Evolutionary conservation across 1,139 yeast species (phyloP), one percentile per base, ranked within the genome.

Genomic region (Ogataea hybrid): DNA sequence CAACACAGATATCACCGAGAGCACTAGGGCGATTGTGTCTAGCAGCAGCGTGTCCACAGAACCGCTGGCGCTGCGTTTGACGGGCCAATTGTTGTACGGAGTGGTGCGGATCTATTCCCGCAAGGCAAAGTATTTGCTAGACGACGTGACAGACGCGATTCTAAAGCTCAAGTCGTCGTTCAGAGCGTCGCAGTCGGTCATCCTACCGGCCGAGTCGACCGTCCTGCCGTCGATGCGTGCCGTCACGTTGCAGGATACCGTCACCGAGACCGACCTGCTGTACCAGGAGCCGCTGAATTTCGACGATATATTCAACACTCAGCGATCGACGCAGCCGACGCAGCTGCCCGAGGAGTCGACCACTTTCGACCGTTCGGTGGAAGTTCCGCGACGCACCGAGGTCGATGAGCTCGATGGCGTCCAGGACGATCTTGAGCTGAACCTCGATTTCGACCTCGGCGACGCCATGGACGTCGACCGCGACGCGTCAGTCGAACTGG

Each of bases 31-130:
- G 33, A 68, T 73, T 47, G 63, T 55, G 22, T 53, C 36, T 11
- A 37, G 32, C 21, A 12, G 31, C 40, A 23, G n/a, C 17, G 42
- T 4, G 37, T 28, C 31, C 20, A 44, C 29, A 38, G 77, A 71
- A 42, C 77, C 86, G 12, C 73, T 89, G 46, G 88, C 97, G 0
- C 70, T 92, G 40, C 71, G 97, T 47, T 71, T 89, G 29, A 86
- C 96, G 1, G 96, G 97, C 7, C 97, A 89, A 58, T 70, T 90
- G 43, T 70, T 92, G 39, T 79, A 86, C 42, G 97, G 97, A 37
- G 88, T 92, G 9, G 95, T 89, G 25, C 73, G 89, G 45, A 90
- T 92, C 17, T 90, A 89, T 63, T 83, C 92, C 25, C 72, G 94
- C 47, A 88, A 90, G 64, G 88, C 97, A 20, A 82, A 83, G 53